Base-by-base conservation (phyloP, 306 rosid species). In the Cucurbita moschata region DNA sequence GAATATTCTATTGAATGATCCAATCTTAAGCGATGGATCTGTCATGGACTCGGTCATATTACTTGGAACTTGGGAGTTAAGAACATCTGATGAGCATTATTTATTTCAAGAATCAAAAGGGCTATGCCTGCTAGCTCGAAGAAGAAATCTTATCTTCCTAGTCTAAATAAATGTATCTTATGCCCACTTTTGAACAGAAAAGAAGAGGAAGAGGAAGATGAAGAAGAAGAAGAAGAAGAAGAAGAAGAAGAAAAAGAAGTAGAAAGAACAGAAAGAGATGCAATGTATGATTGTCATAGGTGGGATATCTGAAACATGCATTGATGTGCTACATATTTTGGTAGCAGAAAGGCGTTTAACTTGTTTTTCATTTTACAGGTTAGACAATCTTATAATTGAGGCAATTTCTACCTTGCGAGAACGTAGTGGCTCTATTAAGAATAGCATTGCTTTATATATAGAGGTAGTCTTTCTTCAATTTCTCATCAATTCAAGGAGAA, bases 311-410 rank as follows among this genome's bases (percentile, higher is more conserved):
- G 15, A 50, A 70, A 69, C 18, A 69, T 50, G 59, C 15, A 47
- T 50, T 49, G 23, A 49, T 50, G 74, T 30, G 55, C 7, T 46
- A 50, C 26, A 15, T 42, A 16, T 50, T 50, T 69, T 47, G 58
- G 42, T 49, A 26, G 55, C 15, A 16, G 15, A 69, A 7, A 8
- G 8, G 35, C n/a, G 59, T 69, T 50, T 69, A 50, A 69, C 39
- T 69, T 44, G n/a, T 12, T 46, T 66, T 66, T 65, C 68, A 51
- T 63, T 83, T 65, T 75, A 62, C 83, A 91, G 99, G 80, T 77
- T 94, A 83, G 99, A 94, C 80, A 86, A 79, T 82, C 95, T 94
- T 79, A 86, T 94, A 55, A 85, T 86, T 81, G 99, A 94, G 79
- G 96, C 99, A 26, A 86, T 94, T 44, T 74, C 84, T 78, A 80